Evolutionary conservation across 2,329 filamentous ascomycete genomes (phyloP).

Genomic region (Cryphonectria nitschkei): DNA sequence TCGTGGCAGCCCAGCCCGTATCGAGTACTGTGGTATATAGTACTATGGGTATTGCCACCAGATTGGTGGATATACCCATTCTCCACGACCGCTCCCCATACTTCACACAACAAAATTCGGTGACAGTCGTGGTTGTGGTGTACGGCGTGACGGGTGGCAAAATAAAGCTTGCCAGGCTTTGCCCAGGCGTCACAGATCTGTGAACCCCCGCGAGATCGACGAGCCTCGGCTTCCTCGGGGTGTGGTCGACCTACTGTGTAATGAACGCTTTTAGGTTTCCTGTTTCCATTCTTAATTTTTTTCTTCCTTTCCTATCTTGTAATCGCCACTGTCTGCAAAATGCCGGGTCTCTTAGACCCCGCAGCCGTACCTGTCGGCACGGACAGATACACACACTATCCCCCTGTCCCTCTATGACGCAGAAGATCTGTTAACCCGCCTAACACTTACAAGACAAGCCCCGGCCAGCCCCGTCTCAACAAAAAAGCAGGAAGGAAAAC

Average conservation of each 20-base stretch:
- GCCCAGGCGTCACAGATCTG: background rate
- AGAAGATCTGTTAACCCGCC: background rate
- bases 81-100: slow-evolving; percentile 3
- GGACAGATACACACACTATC: background rate
- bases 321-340: background rate
- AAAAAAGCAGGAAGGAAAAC: background rate
- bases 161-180: too few relatives aligned
- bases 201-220: background rate
- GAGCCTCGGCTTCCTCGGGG: slow-evolving; percentile 1
- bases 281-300: background rate
- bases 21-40: background rate
- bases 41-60: slow-evolving; percentile 1
- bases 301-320: background rate
- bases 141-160: too few relatives aligned
- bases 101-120: background rate
- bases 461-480: background rate
- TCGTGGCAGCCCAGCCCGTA: too few relatives aligned
- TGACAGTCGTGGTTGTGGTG: too few relatives aligned
- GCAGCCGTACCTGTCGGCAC: background rate
- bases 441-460: slow-evolving; percentile 7
- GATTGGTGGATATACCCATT: background rate
- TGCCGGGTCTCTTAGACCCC: background rate
- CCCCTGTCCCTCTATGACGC: background rate
- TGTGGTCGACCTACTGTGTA: too few relatives aligned
- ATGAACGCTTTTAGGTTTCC: background rate